phyloP scores from a whole-genome alignment of 1,284 basidiomycete species.

The Laetiporus sulphureus region DNA sequence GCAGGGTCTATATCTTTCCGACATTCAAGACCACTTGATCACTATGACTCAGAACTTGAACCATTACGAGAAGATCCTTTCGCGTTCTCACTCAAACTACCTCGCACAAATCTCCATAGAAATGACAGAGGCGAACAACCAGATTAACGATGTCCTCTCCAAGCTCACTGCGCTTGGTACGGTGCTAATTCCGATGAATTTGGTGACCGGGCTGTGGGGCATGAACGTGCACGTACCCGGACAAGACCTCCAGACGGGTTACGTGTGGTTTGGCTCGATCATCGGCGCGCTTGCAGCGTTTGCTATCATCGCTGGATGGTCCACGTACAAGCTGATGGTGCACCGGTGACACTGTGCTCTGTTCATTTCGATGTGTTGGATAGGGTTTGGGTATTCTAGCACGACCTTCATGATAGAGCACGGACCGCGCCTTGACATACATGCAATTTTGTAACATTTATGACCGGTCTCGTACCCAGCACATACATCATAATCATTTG shows the following conservation, averaged over 20 bases:
- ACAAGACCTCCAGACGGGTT: constrained; percentile 52
- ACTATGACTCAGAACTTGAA: constrained; percentile 99
- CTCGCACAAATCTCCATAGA: constrained; percentile 97
- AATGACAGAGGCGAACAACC: constrained; percentile 99
- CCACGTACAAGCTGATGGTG: constrained; percentile 76
- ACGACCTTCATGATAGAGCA: too few species aligned
- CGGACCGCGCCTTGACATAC: too few species aligned
- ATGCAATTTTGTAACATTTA: too few species aligned
- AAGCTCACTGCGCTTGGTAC: constrained; percentile 98
- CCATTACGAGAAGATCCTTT: constrained; percentile 98
- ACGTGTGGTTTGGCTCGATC: constrained; percentile 83
- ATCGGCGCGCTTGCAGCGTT: constrained; percentile 73
- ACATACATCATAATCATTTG: too few species aligned
- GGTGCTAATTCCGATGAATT: constrained; percentile 94
- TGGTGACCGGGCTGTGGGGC: constrained; percentile 88
- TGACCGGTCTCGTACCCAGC: too few species aligned
- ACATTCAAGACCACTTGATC: constrained; percentile 97
- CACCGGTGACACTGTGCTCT: too few species aligned
- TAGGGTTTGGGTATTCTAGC: too few species aligned
- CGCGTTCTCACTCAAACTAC: constrained; percentile 98
- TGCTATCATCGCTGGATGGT: constrained; percentile 76
- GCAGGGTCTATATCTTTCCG: constrained; percentile 89
- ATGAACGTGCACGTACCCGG: constrained; percentile 95
- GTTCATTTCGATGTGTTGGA: too few species aligned
- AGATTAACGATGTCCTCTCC: constrained; percentile 99